Evolutionary conservation across 768 basidiomycete species (phyloP).

Genomic region (Rhodosporidiobolus sp.): DNA sequence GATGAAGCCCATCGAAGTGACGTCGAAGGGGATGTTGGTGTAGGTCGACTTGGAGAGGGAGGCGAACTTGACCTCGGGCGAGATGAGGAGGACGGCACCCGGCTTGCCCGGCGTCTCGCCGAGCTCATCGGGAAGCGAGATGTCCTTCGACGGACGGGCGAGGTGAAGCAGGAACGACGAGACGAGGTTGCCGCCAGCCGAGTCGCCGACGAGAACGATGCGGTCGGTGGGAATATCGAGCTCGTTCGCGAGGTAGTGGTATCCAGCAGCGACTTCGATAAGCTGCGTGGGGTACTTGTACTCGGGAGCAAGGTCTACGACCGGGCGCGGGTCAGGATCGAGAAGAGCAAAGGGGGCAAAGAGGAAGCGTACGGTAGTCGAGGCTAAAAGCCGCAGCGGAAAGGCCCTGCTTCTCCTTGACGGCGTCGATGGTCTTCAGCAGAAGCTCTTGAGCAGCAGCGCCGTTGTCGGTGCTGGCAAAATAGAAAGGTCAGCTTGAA

Average conservation of each 20-base stretch:
- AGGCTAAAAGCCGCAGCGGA: slow-evolving; percentile 21
- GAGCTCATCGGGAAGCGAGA: slow-evolving; percentile 16
- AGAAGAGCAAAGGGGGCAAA: too few species aligned
- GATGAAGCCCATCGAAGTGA: neutral
- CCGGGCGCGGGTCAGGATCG: too few species aligned
- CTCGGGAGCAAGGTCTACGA: slow-evolving; percentile 45
- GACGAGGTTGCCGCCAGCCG: slow-evolving; percentile 71
- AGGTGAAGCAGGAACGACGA: slow-evolving; percentile 47
- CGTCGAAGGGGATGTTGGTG: slow-evolving; percentile 13
- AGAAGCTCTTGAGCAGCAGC: slow-evolving; percentile 18
- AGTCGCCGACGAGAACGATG: slow-evolving; percentile 70
- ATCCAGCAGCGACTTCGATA: slow-evolving; percentile 70
- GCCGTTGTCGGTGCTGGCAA: slow-evolving; percentile 11
- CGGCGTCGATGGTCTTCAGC: neutral
- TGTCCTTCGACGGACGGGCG: slow-evolving; percentile 25
- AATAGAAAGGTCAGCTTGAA: too few species aligned
- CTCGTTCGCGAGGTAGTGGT: slow-evolving; percentile 61
- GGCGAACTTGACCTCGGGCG: slow-evolving; percentile 26
- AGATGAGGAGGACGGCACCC: slow-evolving; percentile 29
- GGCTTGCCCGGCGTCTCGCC: slow-evolving; percentile 25
- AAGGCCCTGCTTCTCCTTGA: slow-evolving; percentile 20
- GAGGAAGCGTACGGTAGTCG: slow-evolving; percentile 19
- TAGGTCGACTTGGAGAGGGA: neutral
- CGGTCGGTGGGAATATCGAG: slow-evolving; percentile 61
- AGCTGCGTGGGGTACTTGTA: slow-evolving; percentile 68